phyloP scores from a whole-genome alignment of 257 asterid genomes.

The Primulina huaijiensis region DNA sequence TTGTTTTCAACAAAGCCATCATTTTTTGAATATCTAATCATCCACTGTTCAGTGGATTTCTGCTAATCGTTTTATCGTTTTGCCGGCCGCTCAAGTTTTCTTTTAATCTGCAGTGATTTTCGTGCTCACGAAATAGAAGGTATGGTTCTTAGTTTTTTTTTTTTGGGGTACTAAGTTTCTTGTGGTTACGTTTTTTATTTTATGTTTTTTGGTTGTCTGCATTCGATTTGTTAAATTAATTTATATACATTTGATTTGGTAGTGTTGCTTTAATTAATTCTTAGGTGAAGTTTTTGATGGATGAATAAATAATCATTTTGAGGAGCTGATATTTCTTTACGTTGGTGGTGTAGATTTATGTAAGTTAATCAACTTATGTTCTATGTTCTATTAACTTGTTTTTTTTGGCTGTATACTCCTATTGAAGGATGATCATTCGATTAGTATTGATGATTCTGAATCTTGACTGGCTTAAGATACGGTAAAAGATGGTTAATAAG shows the following conservation, averaged over 20 bases:
- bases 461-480: too few relatives aligned
- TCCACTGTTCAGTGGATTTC: neutral
- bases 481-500: too few relatives aligned
- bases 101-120: constrained; percentile 7
- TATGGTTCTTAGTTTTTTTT: neutral
- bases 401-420: neutral
- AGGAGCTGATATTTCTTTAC: neutral
- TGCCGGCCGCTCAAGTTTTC: neutral
- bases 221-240: neutral
- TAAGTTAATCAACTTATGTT: neutral
- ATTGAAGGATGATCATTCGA: too few relatives aligned
- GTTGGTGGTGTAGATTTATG: neutral
- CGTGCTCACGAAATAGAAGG: neutral
- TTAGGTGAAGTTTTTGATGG: neutral
- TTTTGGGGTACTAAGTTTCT: neutral
- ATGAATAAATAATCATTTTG: neutral
- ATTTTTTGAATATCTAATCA: neutral
- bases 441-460: too few relatives aligned
- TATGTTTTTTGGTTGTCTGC: neutral
- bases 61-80: neutral
- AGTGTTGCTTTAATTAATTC: neutral
- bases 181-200: constrained; percentile 10
- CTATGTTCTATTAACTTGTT: neutral
- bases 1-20: neutral
- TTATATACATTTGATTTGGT: neutral